phyloP scores from a whole-genome alignment of 345 rosid species.

The Raphanus raphanistrum region DNA sequence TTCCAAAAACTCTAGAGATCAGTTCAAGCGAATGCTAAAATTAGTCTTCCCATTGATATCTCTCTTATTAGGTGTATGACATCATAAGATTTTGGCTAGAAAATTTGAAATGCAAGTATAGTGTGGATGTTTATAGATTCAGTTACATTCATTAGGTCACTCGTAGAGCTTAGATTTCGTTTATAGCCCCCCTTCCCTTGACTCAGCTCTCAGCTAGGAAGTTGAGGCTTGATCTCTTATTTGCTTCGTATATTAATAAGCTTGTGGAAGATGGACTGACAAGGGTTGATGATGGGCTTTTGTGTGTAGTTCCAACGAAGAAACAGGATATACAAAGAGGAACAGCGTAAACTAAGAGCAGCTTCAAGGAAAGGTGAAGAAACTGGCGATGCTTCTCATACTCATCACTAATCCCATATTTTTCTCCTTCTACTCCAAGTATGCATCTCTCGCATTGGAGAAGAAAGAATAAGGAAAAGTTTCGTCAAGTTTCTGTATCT shows the following conservation, averaged over 20 bases:
- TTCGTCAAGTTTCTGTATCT: conserved; percentile 11
- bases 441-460: neutral
- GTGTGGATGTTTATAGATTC: neutral
- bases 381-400: conserved; percentile 44
- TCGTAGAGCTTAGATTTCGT: neutral
- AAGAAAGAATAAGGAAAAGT: conserved; percentile 39
- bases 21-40: too few relatives aligned
- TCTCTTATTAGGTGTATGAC: too few relatives aligned
- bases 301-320: conserved; percentile 82
- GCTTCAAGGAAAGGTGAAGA: conserved; percentile 62
- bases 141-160: neutral
- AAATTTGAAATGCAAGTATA: neutral
- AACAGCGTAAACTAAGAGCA: conserved; percentile 90
- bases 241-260: neutral
- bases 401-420: conserved; percentile 39
- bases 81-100: too few relatives aligned
- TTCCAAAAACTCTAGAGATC: too few relatives aligned
- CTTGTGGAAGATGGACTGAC: neutral
- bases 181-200: neutral
- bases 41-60: too few relatives aligned
- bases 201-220: neutral
- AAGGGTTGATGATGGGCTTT: neutral
- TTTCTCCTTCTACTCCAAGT: conserved; percentile 15
- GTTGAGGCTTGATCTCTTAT: neutral
- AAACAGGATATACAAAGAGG: conserved; percentile 96